Evolutionary conservation across 768 basidiomycete genomes (phyloP).

Genomic region (Boletus rubescentipes): DNA sequence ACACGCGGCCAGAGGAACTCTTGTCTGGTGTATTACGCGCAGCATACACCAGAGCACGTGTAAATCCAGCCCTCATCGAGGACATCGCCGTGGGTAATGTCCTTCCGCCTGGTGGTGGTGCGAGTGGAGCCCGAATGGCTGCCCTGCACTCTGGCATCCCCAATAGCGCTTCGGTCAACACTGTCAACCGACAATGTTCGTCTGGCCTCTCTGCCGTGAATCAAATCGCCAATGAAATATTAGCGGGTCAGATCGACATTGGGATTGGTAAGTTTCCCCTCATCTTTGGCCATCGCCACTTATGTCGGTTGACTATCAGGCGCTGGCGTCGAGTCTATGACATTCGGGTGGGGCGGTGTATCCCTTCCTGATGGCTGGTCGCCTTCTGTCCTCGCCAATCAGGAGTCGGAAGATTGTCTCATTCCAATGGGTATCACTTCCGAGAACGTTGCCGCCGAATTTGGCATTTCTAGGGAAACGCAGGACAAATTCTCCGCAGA

Average conservation of each 20-base stretch:
- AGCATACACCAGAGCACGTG: slow-evolving; percentile 60
- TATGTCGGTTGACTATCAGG: slow-evolving; percentile 39
- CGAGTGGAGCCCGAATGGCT: slow-evolving; percentile 81
- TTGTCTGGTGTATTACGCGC: slow-evolving; percentile 75
- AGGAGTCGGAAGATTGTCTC: slow-evolving; percentile 77
- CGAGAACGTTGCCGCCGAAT: slow-evolving; percentile 87
- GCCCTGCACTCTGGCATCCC: slow-evolving; percentile 86
- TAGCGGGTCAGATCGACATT: slow-evolving; percentile 78
- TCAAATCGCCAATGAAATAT: slow-evolving; percentile 80
- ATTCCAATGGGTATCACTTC: slow-evolving; percentile 93
- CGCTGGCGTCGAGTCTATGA: slow-evolving; percentile 92
- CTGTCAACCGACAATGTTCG: slow-evolving; percentile 90
- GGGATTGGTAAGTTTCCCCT: slow-evolving; percentile 66
- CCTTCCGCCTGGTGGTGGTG: slow-evolving; percentile 83
- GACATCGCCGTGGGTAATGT: slow-evolving; percentile 88
- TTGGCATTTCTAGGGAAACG: slow-evolving; percentile 64
- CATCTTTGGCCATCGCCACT: background rate
- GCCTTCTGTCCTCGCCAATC: slow-evolving; percentile 60
- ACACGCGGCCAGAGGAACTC: slow-evolving; percentile 81
- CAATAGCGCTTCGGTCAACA: slow-evolving; percentile 67
- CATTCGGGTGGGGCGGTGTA: slow-evolving; percentile 64
- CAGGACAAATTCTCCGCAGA: slow-evolving; percentile 85
- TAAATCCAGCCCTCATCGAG: slow-evolving; percentile 82
- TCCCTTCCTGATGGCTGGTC: slow-evolving; percentile 59
- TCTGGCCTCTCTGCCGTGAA: slow-evolving; percentile 81